These are phyloP conservation scores for Vigna unguiculata DNA, from an alignment of 306 rosid genomes.

Conservation along the genomic window DNA sequence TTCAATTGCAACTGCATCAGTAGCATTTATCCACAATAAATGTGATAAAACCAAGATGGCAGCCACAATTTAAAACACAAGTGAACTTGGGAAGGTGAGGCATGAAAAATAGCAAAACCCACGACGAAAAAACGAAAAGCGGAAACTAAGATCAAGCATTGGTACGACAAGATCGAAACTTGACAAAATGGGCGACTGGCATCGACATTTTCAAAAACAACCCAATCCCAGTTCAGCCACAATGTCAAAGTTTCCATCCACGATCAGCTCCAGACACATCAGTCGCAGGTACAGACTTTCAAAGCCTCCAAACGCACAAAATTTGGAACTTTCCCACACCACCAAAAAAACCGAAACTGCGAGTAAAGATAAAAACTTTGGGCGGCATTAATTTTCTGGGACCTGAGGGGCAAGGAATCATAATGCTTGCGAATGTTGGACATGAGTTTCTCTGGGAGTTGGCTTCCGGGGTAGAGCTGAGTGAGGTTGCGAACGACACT, in stretches of 20 bases:
- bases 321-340: no score
- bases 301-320: background rate
- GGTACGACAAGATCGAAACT: constrained; percentile 11
- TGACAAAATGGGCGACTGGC: background rate
- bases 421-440: constrained; percentile 86
- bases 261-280: background rate
- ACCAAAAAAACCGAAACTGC: background rate
- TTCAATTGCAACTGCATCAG: background rate
- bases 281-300: background rate
- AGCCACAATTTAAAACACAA: background rate
- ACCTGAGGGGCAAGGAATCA: constrained; percentile 92
- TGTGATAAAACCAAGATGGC: background rate
- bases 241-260: background rate
- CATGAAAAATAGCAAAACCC: constrained; percentile 6
- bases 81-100: background rate
- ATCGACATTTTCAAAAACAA: background rate
- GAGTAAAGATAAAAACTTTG: background rate
- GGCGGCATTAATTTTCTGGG: background rate
- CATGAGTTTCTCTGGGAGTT: constrained; percentile 90
- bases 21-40: background rate
- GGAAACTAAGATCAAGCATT: constrained; percentile 1
- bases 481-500: constrained; percentile 80
- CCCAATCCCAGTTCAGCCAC: background rate
- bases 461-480: constrained; percentile 88
- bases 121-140: background rate